Percentiles rank a stretch among this genome's conserved stretches.
These are phyloP conservation scores for Schoenoplectus tabernaemontani DNA, from an alignment of 202 grass and related monocot genomes.

Conservation along the genomic window DNA sequence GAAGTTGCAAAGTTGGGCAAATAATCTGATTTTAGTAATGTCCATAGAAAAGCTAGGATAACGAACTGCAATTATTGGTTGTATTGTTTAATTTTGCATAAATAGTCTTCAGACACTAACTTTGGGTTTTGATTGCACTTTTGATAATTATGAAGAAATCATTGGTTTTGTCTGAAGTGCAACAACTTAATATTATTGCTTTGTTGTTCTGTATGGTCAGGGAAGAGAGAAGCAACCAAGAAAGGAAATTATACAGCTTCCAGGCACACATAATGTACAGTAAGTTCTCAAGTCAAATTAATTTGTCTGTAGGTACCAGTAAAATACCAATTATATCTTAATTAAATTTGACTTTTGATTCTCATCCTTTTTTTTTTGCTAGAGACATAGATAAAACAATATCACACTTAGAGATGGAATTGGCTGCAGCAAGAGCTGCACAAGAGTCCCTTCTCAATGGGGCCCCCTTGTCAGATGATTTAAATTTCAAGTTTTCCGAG, in stretches of 20 bases:
- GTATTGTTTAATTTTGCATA: neutral
- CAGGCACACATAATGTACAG: constrained; percentile 31
- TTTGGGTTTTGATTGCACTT: neutral
- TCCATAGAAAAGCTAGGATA: neutral
- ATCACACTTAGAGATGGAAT: constrained; percentile 83
- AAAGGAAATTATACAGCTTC: constrained; percentile 28
- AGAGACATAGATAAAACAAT: constrained; percentile 90
- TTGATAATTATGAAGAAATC: neutral
- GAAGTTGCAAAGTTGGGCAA: neutral
- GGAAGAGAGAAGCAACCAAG: constrained; percentile 32
- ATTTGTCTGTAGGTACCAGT: neutral
- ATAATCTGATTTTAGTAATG: neutral
- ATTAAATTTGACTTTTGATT: constrained; percentile 15
- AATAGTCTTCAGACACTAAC: neutral
- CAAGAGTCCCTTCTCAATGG: constrained; percentile 84
- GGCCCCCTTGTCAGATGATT: constrained; percentile 63
- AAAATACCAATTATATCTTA: neutral
- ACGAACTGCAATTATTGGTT: neutral
- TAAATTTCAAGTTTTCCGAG: constrained; percentile 46
- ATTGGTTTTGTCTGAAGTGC: neutral
- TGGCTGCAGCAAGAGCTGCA: constrained; percentile 60
- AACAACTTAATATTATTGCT: no score
- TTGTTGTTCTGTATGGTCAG: no score
- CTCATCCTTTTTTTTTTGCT: no score
- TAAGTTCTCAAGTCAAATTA: constrained; percentile 31